Evolutionary conservation across 2,329 filamentous ascomycete species (phyloP).

Genomic region (Aspergillus nomiae): DNA sequence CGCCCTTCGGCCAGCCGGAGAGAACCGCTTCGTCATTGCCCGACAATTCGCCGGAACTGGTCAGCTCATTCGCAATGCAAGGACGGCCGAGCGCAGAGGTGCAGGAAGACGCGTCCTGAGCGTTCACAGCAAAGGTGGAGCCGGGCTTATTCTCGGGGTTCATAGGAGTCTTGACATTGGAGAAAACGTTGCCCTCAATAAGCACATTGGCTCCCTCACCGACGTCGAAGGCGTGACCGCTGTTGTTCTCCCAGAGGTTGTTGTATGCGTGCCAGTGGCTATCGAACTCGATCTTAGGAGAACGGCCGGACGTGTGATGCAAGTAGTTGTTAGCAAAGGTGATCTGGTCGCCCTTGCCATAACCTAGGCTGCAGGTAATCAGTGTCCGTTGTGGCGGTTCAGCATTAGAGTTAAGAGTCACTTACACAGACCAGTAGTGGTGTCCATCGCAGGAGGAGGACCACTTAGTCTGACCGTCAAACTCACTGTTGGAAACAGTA

Average conservation of each 20-base stretch:
- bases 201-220: constrained; percentile 31
- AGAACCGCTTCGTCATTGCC: constrained; percentile 31
- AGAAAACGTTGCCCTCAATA: constrained; percentile 52
- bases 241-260: constrained; percentile 42
- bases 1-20: constrained; percentile 32
- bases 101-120: constrained; percentile 22
- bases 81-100: constrained; percentile 29
- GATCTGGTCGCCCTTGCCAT: constrained; percentile 56
- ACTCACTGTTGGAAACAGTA: constrained; percentile 61
- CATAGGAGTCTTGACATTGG: constrained; percentile 43
- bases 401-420: background rate
- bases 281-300: constrained; percentile 57
- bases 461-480: constrained; percentile 57
- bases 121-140: constrained; percentile 30
- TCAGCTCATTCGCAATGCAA: constrained; percentile 31
- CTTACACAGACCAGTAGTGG: constrained; percentile 59
- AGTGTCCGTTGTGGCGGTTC: background rate
- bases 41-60: constrained; percentile 32
- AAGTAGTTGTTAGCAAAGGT: constrained; percentile 64
- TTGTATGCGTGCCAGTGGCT: constrained; percentile 56
- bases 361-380: constrained; percentile 47
- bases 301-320: constrained; percentile 59
- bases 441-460: constrained; percentile 59
- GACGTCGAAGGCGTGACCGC: constrained; percentile 49
- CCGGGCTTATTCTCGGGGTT: constrained; percentile 28